Evolutionary conservation across 2,329 filamentous ascomycete species (phyloP), one percentile per base, ranked within the genome.

Genomic region (Xylariaceae sp.): DNA sequence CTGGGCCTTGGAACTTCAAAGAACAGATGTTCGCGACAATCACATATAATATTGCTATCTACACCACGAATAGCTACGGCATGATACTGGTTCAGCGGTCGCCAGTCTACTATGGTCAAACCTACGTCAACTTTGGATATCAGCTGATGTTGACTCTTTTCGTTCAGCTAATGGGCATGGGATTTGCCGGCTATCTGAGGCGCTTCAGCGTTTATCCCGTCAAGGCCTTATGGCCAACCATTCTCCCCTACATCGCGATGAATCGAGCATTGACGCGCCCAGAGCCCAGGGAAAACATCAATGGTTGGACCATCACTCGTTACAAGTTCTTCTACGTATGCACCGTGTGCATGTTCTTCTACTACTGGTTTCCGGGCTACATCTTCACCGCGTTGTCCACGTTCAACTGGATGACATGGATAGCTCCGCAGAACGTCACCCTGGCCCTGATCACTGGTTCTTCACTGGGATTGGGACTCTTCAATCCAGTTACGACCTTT

Each of bases 371-470:
- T 9, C 71, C 71, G 0, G 63, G 64, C n/a, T 70, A 64, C 34
- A 54, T 74, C 3, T 73, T 72, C 50, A 62, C 56, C 0, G 67
- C 65, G 1, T 54, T 73, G 2, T 60, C 61, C 13, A 60, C 64
- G 1, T 73, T 74, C 54, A 68, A 68, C 52, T 74, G 70, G 69
- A 72, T 73, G 60, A 68, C 68, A 0, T 74, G 70, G 71, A 72
- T 73, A n/a, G 56, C 68, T 0, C 71, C 71, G 0, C 49, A 65
- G 24, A 73, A 71, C 38, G 47, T 68, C 33, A 66, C 63, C 6
- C 55, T 72, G 1, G 63, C 69, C 11, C 63, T 67, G 6, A 53
- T 74, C 9, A 74, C 70, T 0, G 68, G 69, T 0, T 65, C 67
- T 0, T 56, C 55, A 1, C 59, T 62, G 0, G 66, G 66, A 0